Base-by-base conservation (phyloP, 1,284 basidiomycete genomes). In the Ceratobasidium sp. region DNA sequence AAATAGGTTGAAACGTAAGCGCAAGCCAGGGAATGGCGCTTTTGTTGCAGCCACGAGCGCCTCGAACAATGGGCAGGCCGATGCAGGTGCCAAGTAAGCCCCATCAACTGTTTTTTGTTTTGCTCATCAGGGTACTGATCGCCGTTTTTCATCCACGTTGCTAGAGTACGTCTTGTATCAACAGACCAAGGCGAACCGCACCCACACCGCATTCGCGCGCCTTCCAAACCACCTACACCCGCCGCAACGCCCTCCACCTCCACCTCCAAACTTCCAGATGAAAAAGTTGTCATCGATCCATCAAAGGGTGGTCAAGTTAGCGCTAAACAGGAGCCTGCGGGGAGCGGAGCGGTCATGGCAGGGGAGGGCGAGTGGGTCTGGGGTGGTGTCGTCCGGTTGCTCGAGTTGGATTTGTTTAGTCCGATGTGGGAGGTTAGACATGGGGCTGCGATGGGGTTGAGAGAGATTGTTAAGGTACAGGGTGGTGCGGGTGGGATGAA, bases 341-440 rank as follows among this genome's bases (percentile, higher is more conserved):
- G 92, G 82, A 90, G 91, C 39, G 92, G 91, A 82, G 93, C 91
- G 5, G 87, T 95, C 20, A 91, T 93, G 78, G 94, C 93, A 1
- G 86, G 88, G 78, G 88, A 90, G 18, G 96, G 95, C 0, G 88
- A 89, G 72, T 98, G 96, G 93, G 91, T 97, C 0, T 99, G 97
- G 95, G 91, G 93, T 72, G 93, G 94, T 10, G 89, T 98, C 7
- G 91, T 94, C 9, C 91, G 93, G 81, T 89, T 97, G 3, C 88
- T 99, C 7, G 92, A 94, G 81, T 91, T 96, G 1, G 94, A 96
- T 81, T 86, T 99, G 15, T 94, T 97, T 26, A 84, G 93, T 82
- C 90, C 94, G 0, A 90, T 92, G 7, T 99, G 98, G 98, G 97
- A 99, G 85, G 91, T 94, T 6, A 90, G 98, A 68, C 98, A 99